Percentiles rank a stretch among this genome's conserved stretches.
These are phyloP conservation scores for Salvia hispanica DNA, from an alignment of 257 asterid species.

Conservation along the genomic window DNA sequence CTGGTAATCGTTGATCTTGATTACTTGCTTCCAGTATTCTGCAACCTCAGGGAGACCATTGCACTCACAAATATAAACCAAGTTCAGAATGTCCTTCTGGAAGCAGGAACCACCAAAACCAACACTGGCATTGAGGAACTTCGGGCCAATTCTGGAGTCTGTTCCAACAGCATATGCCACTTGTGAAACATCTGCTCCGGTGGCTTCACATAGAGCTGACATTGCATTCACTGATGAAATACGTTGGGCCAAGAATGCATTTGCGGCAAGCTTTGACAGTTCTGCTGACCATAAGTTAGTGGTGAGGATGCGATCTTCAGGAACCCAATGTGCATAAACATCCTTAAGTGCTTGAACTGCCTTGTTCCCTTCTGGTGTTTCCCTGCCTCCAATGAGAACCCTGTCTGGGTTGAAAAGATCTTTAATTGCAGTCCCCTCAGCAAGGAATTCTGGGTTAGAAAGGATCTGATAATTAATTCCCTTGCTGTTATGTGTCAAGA, in stretches of 20 bases:
- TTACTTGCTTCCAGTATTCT: not conserved
- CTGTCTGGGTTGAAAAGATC: conserved; percentile 60
- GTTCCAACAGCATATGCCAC: conserved; percentile 66
- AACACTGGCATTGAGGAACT: conserved; percentile 66
- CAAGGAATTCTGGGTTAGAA: conserved; percentile 86
- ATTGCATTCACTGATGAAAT: conserved; percentile 87
- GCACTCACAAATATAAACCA: conserved; percentile 63
- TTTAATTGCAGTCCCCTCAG: conserved; percentile 83
- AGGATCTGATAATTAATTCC: conserved; percentile 82
- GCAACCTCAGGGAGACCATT: conserved; percentile 3
- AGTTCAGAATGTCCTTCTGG: conserved; percentile 71
- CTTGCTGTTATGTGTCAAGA: conserved; percentile 81
- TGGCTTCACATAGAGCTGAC: conserved; percentile 76
- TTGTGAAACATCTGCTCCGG: conserved; percentile 66
- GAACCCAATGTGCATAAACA: conserved; percentile 87
- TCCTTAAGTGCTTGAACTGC: conserved; percentile 67
- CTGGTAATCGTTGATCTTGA: not conserved
- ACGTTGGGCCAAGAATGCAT: conserved; percentile 92
- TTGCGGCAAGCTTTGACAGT: conserved; percentile 92
- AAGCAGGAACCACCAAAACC: conserved; percentile 79
- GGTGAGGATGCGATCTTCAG: conserved; percentile 64
- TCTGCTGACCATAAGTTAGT: conserved; percentile 92
- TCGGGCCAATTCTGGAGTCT: conserved; percentile 68
- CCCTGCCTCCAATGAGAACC: conserved; percentile 90
- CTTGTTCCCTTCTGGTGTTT: conserved; percentile 77